Evolutionary conservation across 352 stramenopile species (phyloP).

Genomic region (Pythium scleroteichum): DNA sequence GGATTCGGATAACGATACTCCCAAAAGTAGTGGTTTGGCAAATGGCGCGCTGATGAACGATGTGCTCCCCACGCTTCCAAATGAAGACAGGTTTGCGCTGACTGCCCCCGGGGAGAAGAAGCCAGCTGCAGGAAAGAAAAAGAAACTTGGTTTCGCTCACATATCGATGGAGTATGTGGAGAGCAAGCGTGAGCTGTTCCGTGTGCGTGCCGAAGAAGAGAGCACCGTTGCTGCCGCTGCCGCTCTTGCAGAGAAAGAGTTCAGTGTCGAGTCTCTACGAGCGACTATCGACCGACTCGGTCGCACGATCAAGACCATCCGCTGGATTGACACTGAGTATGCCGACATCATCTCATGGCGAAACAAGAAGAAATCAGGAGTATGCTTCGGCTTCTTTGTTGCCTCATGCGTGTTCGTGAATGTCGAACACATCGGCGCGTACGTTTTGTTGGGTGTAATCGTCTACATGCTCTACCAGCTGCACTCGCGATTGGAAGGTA

Average conservation of each 20-base stretch:
- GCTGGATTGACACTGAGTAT: constrained; percentile 78
- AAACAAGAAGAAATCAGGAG: constrained; percentile 75
- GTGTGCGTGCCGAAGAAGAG: constrained; percentile 55
- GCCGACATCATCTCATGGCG: constrained; percentile 84
- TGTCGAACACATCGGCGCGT: constrained; percentile 72
- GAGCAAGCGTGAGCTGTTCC: constrained; percentile 69
- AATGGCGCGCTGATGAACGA: constrained; percentile 2
- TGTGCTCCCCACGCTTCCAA: constrained; percentile 32
- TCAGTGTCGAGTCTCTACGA: constrained; percentile 76
- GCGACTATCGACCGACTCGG: constrained; percentile 75
- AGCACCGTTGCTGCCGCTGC: constrained; percentile 16
- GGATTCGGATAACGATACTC: constrained; percentile 22
- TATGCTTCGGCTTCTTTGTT: constrained; percentile 66
- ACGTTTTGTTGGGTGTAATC: constrained; percentile 61
- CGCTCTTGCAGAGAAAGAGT: constrained; percentile 70
- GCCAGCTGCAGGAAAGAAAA: constrained; percentile 25
- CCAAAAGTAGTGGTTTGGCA: constrained; percentile 14
- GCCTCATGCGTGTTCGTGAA: constrained; percentile 68
- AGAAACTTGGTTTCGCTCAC: constrained; percentile 56
- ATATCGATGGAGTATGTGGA: constrained; percentile 72
- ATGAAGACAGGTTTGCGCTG: constrained; percentile 56
- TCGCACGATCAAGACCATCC: constrained; percentile 65
- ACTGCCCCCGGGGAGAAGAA: constrained; percentile 37
- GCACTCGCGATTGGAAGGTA: constrained; percentile 60
- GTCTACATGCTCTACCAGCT: constrained; percentile 83